Evolutionary conservation across 768 basidiomycete species (phyloP), one percentile per base, ranked within the genome.

Genomic region (Pleurotus tuber-regium): DNA sequence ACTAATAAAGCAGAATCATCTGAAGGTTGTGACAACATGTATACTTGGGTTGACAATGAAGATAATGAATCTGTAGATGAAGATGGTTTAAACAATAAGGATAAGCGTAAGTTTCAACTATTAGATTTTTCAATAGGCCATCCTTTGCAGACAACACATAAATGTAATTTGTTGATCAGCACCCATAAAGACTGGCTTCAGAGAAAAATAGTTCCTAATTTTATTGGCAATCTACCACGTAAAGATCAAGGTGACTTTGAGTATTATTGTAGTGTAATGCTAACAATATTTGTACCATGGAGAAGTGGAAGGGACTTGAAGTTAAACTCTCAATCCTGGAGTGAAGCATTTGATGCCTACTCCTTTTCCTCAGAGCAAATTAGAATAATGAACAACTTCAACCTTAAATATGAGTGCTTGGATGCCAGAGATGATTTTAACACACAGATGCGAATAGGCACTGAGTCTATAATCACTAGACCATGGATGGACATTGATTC

Each of bases 231-330:
- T 5, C 42, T 71, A 18, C 70, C 68, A 6, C 12, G 67, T 12
- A 21, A 30, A 39, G 69, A 70, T 54, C 48, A 57, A 36, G 68
- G 66, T 5, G 64, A 70, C 49, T 16, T 61, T 16, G 69, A 69
- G 33, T 62, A 62, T 18, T 71, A 70, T 51, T 66, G 64, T 52
- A 39, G 35, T 18, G 57, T 66, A 2, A 69, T 73, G 66, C 43
- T 70, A 1, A 63, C 65, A 4, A 30, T 71, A 2, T 71, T 70
- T 48, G 60, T 64, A 26, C 68, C 69, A 1, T 68, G 68, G 66
- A 51, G 67, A 24, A 54, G 54, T 12, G 64, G 66, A 0, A 7
- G 30, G 1, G 64, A 70, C 33, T 52, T 71, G 16, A 66, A 67
- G 48, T 6, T 14, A 2, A 16, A 4, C 4, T 23, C 35, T 33